These are phyloP conservation scores for Saccharomyces hybrid DNA, from an alignment of 1,139 yeast species.

Conservation along the genomic window DNA sequence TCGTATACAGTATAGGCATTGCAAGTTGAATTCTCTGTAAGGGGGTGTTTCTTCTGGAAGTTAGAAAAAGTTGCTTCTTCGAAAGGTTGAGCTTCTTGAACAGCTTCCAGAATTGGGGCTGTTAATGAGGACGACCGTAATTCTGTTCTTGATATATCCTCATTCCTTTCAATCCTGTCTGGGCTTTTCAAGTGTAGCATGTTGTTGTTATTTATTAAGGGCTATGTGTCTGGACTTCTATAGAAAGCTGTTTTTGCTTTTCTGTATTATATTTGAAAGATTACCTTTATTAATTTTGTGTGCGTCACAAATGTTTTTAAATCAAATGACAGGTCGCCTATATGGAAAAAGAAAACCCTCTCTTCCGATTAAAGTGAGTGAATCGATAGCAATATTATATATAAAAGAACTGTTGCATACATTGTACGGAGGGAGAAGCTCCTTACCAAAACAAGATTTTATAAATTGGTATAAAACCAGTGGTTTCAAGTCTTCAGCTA, in stretches of 20 bases:
- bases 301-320: neutral
- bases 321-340: neutral
- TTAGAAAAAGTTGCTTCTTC: conserved; percentile 51
- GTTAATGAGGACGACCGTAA: neutral
- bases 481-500: too few relatives aligned
- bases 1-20: conserved; percentile 1
- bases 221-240: conserved; percentile 39
- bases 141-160: neutral
- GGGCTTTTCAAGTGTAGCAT: neutral
- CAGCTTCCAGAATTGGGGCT: conserved; percentile 55
- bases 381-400: too few relatives aligned
- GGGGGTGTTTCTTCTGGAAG: conserved; percentile 20
- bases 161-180: neutral
- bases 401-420: too few relatives aligned
- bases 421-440: too few relatives aligned
- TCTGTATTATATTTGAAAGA: neutral
- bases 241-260: neutral
- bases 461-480: too few relatives aligned
- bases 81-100: conserved; percentile 91
- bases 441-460: too few relatives aligned
- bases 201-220: neutral
- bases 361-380: too few relatives aligned
- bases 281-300: neutral
- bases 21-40: conserved; percentile 16
- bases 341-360: too few relatives aligned